phyloP scores from a whole-genome alignment of 495 filamentous ascomycete genomes.

The Penicillium robsamsonii region DNA sequence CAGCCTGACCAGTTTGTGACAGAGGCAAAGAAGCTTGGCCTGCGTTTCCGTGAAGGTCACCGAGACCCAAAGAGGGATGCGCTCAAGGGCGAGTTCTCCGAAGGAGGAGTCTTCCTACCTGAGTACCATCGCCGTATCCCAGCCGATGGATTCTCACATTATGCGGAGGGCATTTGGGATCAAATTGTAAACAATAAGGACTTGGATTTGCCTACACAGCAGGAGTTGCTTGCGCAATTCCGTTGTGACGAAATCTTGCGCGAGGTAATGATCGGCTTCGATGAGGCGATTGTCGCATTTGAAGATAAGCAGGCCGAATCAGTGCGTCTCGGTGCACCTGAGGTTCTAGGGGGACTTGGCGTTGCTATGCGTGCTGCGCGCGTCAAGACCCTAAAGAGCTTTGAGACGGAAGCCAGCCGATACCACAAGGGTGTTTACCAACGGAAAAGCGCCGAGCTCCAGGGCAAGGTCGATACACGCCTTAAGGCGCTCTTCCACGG shows the following conservation, averaged over 20 bases:
- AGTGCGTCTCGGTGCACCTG: slow-evolving; percentile 63
- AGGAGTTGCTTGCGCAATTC: slow-evolving; percentile 95
- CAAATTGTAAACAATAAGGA: slow-evolving; percentile 99
- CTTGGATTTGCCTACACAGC: slow-evolving; percentile 92
- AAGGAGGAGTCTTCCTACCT: slow-evolving; percentile 80
- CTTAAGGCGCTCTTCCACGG: slow-evolving; percentile 84
- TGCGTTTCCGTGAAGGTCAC: slow-evolving; percentile 78
- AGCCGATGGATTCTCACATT: slow-evolving; percentile 89
- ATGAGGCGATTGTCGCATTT: slow-evolving; percentile 74
- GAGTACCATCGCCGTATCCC: slow-evolving; percentile 96
- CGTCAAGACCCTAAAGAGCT: slow-evolving; percentile 70
- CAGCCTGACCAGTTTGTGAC: slow-evolving; percentile 88
- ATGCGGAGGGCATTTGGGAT: slow-evolving; percentile 93
- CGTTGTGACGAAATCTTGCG: slow-evolving; percentile 93
- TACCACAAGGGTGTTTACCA: slow-evolving; percentile 95
- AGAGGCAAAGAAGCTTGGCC: slow-evolving; percentile 75
- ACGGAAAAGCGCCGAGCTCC: slow-evolving; percentile 79
- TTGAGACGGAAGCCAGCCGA: slow-evolving; percentile 84
- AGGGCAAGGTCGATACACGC: slow-evolving; percentile 78
- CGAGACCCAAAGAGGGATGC: slow-evolving; percentile 57
- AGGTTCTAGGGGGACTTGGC: slow-evolving; percentile 75
- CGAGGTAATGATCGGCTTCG: slow-evolving; percentile 81
- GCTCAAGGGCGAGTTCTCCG: slow-evolving; percentile 62
- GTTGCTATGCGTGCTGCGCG: slow-evolving; percentile 69
- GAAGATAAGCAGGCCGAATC: slow-evolving; percentile 81